Evolutionary conservation across 2,329 filamentous ascomycete genomes (phyloP), one percentile per base, ranked within the genome.

Genomic region (Stachybotrys echinatus): DNA sequence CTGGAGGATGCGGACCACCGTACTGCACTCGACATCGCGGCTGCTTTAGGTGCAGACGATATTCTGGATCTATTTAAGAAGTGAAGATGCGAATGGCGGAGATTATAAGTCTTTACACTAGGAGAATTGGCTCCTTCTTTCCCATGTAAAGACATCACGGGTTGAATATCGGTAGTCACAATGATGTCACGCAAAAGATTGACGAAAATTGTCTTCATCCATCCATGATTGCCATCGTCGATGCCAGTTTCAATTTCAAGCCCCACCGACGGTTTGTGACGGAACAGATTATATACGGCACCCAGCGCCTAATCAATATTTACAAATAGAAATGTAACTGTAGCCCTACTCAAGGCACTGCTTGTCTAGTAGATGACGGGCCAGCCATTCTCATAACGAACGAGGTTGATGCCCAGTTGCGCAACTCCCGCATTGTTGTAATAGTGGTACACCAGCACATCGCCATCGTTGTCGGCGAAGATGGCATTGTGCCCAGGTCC

Each of bases 361-460:
- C 27, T 34, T 34, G 27, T 34, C n/a, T 57, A 65, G 43, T 63
- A 65, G 6, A 63, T 54, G 8, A 65, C 62, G 6, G 63, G 63
- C 63, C 63, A 65, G 44, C 52, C 58, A 3, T 47, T 53, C 1
- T 66, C 62, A 43, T 64, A 65, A 1, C 51, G 56, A 4, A 65
- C 55, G 21, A 64, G 59, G 52, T 65, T 65, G 23, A 65, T 65
- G 23, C 63, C 63, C 34, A 65, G 14, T 12, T 54, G 55, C 8
- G 62, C 57, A 45, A 49, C 48, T 12, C 61, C 61, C 7, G 50
- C 52, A 23, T 58, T 49, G 21, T 54, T 49, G 45, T 65, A 65
- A 45, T 66, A 65, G 18, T 65, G 63, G 48, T 65, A 65, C 2
- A 64, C 60, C 7, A 65, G 50, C 2, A 65, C 63, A 48, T 65